A percentile compares a stretch with the other conserved stretches of the same genome.
Evolutionary conservation across 805 yeast species (phyloP).

Genomic region (Yueomyces sp.): DNA sequence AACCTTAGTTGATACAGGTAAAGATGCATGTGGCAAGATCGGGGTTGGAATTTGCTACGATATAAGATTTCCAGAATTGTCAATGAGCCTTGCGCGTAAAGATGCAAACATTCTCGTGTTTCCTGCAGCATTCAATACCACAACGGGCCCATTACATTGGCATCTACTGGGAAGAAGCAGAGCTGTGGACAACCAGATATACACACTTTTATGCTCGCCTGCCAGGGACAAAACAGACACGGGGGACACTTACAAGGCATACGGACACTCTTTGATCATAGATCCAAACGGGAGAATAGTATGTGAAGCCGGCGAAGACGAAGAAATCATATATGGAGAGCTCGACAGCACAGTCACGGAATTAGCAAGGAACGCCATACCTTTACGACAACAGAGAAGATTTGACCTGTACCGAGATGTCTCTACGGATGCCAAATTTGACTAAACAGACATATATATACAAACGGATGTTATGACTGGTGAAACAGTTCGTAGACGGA

Average conservation of each 20-base stretch:
- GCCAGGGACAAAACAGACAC: slow-evolving; percentile 47
- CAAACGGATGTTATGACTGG: no score
- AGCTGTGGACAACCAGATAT: slow-evolving; percentile 64
- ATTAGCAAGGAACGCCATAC: slow-evolving; percentile 50
- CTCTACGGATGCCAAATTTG: background rate
- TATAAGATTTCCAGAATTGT: slow-evolving; percentile 68
- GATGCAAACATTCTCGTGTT: slow-evolving; percentile 65
- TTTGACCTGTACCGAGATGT: slow-evolving; percentile 39
- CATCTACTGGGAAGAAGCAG: slow-evolving; percentile 58
- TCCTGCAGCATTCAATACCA: slow-evolving; percentile 77
- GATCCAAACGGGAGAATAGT: slow-evolving; percentile 48
- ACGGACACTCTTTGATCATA: slow-evolving; percentile 53
- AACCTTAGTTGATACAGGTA: slow-evolving; percentile 36
- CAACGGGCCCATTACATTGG: slow-evolving; percentile 80
- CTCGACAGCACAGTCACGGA: slow-evolving; percentile 49
- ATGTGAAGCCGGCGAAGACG: slow-evolving; percentile 67
- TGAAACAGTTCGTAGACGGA: no score
- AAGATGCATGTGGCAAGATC: slow-evolving; percentile 28
- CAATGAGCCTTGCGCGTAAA: slow-evolving; percentile 52
- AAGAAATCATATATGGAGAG: slow-evolving; percentile 63
- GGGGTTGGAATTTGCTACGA: slow-evolving; percentile 86
- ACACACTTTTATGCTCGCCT: slow-evolving; percentile 74
- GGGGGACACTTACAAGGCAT: slow-evolving; percentile 44
- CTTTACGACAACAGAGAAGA: slow-evolving; percentile 57
- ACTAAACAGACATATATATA: no score